These are phyloP conservation scores for Heimioporus sp. DNA, from an alignment of 768 basidiomycete species.

Conservation along the genomic window DNA sequence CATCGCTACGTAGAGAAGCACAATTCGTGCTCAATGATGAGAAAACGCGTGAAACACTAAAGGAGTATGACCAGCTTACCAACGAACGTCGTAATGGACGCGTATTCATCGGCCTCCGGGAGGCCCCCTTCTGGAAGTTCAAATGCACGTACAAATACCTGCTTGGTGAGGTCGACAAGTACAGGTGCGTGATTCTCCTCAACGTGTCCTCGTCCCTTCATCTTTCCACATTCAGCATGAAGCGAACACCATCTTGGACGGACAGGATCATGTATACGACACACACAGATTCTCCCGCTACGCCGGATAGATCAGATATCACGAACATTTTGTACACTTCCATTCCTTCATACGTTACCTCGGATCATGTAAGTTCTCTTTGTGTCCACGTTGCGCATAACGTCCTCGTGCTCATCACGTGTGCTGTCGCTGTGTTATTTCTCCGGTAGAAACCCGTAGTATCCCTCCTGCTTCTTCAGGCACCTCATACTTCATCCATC, in stretches of 20 bases:
- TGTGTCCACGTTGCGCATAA: background rate
- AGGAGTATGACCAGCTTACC: slow-evolving; percentile 72
- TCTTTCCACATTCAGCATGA: slow-evolving; percentile 39
- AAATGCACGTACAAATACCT: slow-evolving; percentile 90
- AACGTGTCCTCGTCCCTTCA: background rate
- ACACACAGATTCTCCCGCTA: slow-evolving; percentile 58
- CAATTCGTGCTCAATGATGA: slow-evolving; percentile 45
- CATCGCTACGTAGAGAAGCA: slow-evolving; percentile 31
- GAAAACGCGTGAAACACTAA: slow-evolving; percentile 54
- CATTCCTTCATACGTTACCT: slow-evolving; percentile 80
- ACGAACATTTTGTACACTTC: slow-evolving; percentile 73
- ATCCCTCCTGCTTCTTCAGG: slow-evolving; percentile 62
- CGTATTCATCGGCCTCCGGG: slow-evolving; percentile 70
- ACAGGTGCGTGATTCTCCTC: slow-evolving; percentile 49
- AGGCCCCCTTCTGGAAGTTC: slow-evolving; percentile 88
- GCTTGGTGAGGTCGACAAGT: slow-evolving; percentile 79
- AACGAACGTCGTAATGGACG: slow-evolving; percentile 61
- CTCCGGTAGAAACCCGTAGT: slow-evolving; percentile 79
- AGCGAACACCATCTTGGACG: slow-evolving; percentile 87
- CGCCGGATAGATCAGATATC: slow-evolving; percentile 50
- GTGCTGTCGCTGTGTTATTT: background rate
- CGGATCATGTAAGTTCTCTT: slow-evolving; percentile 74
- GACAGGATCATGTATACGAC: slow-evolving; percentile 89
- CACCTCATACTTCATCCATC: slow-evolving; percentile 25
- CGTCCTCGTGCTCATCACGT: background rate